Evolutionary conservation across 768 basidiomycete species (phyloP), one percentile per base, ranked within the genome.

Genomic region (Cyathus striatus): DNA sequence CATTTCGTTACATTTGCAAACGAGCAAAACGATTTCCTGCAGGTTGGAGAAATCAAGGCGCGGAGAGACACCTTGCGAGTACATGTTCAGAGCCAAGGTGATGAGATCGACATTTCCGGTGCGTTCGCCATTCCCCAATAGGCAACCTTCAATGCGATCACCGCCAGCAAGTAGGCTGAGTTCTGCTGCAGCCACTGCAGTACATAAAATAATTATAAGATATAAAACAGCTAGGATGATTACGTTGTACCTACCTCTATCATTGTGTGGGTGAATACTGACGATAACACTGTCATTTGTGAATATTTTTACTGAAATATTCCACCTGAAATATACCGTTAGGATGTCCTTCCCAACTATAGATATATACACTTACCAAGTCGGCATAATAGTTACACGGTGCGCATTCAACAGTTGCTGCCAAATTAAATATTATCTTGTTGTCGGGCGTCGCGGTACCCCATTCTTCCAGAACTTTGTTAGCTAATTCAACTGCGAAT

Each of bases 331-430:
- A 33, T 38, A 52, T 51, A 22, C n/a, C 21, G 38, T 40, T 17
- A 43, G 22, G 21, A 42, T 20, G 3, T 22, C 40, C 24, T n/a
- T 30, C 24, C 3, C 23, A 39, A 23, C 17, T 21, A 24, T 23
- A 42, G 38, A 39, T 20, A 21, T n/a, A 7, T 22, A 16, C 24
- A 56, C 75, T 48, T 52, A 84, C 94, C 78, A 90, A 90, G 62
- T 99, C 96, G 41, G 96, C 96, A 56, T 93, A 98, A 64, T 97
- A 90, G 65, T 98, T 98, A 10, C 96, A 94, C 21, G 95, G 93
- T 3, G 88, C 88, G 46, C 97, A 86, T 61, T 99, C 96, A 25
- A 99, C 96, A 0, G 96, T 99, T 2, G 94, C 88, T n/a, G 96
- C 95, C 33, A 98, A 68, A 66, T 99, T 98, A 70, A 99, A 99